phyloP scores from a whole-genome alignment of 768 basidiomycete genomes.

The Suillus placidus region DNA sequence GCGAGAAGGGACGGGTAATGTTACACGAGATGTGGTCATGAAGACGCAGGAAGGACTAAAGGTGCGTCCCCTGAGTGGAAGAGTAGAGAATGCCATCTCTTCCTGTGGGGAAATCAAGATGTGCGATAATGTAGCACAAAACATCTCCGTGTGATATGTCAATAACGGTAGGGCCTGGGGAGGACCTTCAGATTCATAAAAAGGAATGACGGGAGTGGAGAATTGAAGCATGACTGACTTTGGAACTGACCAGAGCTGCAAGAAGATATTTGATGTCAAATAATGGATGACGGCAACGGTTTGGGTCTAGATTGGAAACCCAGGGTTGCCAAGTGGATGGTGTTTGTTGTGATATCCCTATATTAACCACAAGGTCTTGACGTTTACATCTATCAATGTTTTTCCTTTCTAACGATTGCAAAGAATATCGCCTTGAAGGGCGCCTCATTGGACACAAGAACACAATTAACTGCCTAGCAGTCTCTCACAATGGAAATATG shows the following conservation, averaged over 20 bases:
- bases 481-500: constrained; percentile 22
- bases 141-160: not conserved
- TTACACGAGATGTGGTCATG: not conserved
- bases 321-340: not conserved
- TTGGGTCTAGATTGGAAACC: too few relatives aligned
- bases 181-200: not conserved
- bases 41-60: not conserved
- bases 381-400: not conserved
- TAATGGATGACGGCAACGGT: not conserved
- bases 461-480: constrained; percentile 11
- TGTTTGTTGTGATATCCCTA: too few relatives aligned
- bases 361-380: too few relatives aligned
- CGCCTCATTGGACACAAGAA: constrained; percentile 19
- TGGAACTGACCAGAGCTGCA: not conserved
- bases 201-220: not conserved
- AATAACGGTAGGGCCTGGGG: not conserved
- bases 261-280: not conserved
- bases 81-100: not conserved
- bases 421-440: not conserved
- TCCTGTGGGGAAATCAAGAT: not conserved
- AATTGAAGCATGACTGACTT: not conserved
- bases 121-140: not conserved
- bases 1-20: not conserved
- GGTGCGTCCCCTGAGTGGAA: not conserved
- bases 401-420: not conserved